phyloP scores from a whole-genome alignment of 495 filamentous ascomycete genomes.

The Immersiella caudata region DNA sequence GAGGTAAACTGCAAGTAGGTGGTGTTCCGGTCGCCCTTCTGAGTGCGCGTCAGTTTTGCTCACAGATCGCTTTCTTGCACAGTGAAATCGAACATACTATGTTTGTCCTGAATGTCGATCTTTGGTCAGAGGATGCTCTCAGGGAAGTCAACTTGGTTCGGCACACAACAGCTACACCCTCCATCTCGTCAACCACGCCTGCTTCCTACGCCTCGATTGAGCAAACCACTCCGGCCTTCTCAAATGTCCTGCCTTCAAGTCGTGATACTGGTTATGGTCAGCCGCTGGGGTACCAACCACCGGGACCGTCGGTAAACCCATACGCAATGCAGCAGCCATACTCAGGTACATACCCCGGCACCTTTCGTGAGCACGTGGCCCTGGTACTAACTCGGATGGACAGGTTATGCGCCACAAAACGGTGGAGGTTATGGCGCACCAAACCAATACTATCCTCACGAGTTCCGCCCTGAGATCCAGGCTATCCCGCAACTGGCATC shows the following conservation, averaged over 20 bases:
- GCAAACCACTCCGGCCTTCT: conserved; percentile 37
- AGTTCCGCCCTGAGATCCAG: conserved; percentile 30
- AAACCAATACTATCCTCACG: conserved; percentile 35
- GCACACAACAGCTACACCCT: conserved; percentile 82
- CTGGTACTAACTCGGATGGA: conserved; percentile 13
- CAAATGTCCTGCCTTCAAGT: conserved; percentile 40
- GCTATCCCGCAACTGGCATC: conserved; percentile 26
- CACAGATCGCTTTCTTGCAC: neutral
- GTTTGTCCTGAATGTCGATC: conserved; percentile 90
- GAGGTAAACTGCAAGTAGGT: conserved; percentile 89
- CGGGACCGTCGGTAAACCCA: conserved; percentile 27
- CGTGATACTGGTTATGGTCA: conserved; percentile 33
- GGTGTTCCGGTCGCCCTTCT: neutral
- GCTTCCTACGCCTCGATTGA: conserved; percentile 41
- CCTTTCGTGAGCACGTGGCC: neutral
- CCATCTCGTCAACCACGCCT: conserved; percentile 73
- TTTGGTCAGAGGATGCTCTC: conserved; percentile 83
- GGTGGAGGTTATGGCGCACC: conserved; percentile 33
- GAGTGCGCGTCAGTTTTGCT: conserved; percentile 13
- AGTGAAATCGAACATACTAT: conserved; percentile 76
- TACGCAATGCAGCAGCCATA: conserved; percentile 32
- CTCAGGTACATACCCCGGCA: conserved; percentile 18
- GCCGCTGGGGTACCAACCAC: conserved; percentile 28
- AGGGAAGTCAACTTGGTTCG: conserved; percentile 93
- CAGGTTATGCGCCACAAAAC: conserved; percentile 30